phyloP scores from a whole-genome alignment of 2,329 filamentous ascomycete species.

The Coniochaeta sp. region DNA sequence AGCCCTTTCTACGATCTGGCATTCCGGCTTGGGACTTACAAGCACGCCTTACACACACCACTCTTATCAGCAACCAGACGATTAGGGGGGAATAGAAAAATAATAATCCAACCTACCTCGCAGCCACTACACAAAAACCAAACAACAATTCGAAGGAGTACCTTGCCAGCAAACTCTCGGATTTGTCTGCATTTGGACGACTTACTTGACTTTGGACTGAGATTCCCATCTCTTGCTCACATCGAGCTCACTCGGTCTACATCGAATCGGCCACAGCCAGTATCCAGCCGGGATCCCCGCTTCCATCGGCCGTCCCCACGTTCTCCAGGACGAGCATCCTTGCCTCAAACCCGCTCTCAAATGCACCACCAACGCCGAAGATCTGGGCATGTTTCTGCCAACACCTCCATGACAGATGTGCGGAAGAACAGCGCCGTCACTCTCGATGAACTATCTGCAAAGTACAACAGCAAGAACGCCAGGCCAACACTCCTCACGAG shows the following conservation, averaged over 20 bases:
- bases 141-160: no score
- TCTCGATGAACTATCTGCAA: slow-evolving; percentile 34
- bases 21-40: no score
- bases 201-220: not conserved
- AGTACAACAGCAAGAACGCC: slow-evolving; percentile 27
- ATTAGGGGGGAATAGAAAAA: no score
- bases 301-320: not conserved
- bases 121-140: no score
- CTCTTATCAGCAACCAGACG: no score
- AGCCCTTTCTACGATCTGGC: no score
- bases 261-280: not conserved
- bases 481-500: slow-evolving; percentile 37
- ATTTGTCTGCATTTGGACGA: no score
- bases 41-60: no score
- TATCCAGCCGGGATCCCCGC: not conserved
- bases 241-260: not conserved
- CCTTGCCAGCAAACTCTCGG: no score
- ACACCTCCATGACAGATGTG: slow-evolving; percentile 48
- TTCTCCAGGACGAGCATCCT: not conserved
- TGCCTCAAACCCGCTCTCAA: slow-evolving; percentile 10
- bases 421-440: slow-evolving; percentile 39
- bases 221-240: not conserved
- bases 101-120: no score
- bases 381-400: slow-evolving; percentile 46
- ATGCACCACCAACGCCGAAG: slow-evolving; percentile 54